phyloP scores from a whole-genome alignment of 129 eudicot genomes.

The Escallonia herrerae region DNA sequence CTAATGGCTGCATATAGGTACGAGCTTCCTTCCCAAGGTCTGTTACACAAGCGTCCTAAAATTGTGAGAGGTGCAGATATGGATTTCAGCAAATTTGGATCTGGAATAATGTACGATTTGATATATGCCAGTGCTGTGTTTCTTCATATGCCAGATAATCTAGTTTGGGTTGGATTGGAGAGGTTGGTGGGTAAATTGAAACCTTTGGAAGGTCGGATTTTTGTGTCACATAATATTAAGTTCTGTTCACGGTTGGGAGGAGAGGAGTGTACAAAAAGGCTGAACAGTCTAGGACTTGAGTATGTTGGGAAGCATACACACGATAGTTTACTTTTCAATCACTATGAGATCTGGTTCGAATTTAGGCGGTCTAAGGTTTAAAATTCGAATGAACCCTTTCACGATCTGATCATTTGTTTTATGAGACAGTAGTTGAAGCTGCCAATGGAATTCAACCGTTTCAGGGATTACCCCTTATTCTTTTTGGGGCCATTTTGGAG shows the following conservation, averaged over 20 bases:
- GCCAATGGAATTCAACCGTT: background rate
- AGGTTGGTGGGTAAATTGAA: slow-evolving; percentile 53
- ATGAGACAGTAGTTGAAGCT: background rate
- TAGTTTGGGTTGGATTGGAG: slow-evolving; percentile 90
- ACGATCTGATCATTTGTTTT: background rate
- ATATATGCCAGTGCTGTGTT: slow-evolving; percentile 97
- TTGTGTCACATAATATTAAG: slow-evolving; percentile 87
- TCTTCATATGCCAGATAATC: slow-evolving; percentile 91
- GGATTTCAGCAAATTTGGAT: slow-evolving; percentile 75
- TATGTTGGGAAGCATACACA: slow-evolving; percentile 80
- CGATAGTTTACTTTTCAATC: slow-evolving; percentile 90
- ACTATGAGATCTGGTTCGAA: slow-evolving; percentile 93
- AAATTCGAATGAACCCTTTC: background rate
- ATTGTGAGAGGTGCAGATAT: slow-evolving; percentile 85
- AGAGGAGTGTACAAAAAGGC: slow-evolving; percentile 78
- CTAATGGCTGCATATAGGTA: slow-evolving; percentile 88
- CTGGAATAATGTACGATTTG: slow-evolving; percentile 54
- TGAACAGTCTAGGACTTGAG: slow-evolving; percentile 65
- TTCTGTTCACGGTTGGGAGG: slow-evolving; percentile 91
- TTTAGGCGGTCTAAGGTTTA: slow-evolving; percentile 49
- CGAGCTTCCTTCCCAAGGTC: slow-evolving; percentile 92
- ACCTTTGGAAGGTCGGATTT: slow-evolving; percentile 74
- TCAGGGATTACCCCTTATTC: background rate
- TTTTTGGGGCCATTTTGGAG: background rate
- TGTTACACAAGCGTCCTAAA: slow-evolving; percentile 68